These are phyloP conservation scores for Calonectria pteridis DNA, from an alignment of 2,329 filamentous ascomycete species.

Conservation along the genomic window DNA sequence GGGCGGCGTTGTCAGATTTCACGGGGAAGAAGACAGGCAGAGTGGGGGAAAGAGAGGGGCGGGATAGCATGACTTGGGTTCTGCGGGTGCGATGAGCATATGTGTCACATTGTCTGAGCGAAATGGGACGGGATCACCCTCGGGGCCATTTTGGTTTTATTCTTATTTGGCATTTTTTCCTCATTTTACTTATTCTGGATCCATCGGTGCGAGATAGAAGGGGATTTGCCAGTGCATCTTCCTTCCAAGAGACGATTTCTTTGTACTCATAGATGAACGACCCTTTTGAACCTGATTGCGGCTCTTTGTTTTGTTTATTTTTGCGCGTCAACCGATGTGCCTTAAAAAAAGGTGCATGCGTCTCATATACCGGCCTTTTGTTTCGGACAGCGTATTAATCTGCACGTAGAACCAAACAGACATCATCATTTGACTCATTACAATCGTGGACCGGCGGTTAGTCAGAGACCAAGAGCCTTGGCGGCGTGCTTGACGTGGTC, in stretches of 20 bases:
- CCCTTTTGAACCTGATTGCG: background rate
- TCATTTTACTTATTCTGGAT: constrained; percentile 7
- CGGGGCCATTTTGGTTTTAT: constrained; percentile 16
- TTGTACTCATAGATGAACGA: background rate
- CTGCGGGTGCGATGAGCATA: constrained; percentile 12
- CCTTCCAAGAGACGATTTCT: background rate
- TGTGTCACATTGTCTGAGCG: constrained; percentile 27
- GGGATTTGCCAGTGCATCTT: constrained; percentile 4
- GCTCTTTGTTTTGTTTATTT: background rate
- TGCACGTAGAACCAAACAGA: background rate
- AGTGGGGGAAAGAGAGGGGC: background rate
- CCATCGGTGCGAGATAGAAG: constrained; percentile 10
- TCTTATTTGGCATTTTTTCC: constrained; percentile 31
- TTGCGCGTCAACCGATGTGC: background rate
- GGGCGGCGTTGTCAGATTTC: constrained; percentile 43
- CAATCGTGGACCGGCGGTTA: constrained; percentile 30
- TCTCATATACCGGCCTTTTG: background rate
- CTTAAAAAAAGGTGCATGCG: background rate
- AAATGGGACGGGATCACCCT: constrained; percentile 19
- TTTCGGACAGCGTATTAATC: background rate
- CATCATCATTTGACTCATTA: background rate
- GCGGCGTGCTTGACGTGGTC: constrained; percentile 94
- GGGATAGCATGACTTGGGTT: background rate
- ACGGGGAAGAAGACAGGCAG: background rate
- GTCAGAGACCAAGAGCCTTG: constrained; percentile 74